phyloP scores from a whole-genome alignment of 345 rosid species.

The Geranium brycei region DNA sequence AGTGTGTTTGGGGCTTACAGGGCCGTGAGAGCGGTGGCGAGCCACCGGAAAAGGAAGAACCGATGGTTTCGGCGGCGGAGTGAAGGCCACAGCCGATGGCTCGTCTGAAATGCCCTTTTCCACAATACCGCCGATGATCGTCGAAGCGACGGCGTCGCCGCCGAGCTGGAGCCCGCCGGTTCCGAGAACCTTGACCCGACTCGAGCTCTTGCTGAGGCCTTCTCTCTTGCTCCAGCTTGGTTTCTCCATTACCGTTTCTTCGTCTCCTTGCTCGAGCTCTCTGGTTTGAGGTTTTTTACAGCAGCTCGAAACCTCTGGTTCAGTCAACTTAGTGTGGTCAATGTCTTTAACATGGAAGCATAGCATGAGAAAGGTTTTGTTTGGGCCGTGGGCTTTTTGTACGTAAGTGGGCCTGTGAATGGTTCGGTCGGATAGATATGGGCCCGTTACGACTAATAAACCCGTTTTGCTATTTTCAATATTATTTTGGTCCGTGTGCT shows the following conservation, averaged over 20 bases:
- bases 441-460: too few species aligned
- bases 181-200: conserved; percentile 9
- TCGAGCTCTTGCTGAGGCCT: neutral
- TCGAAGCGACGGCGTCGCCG: conserved; percentile 21
- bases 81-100: conserved; percentile 14
- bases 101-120: conserved; percentile 48
- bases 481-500: too few species aligned
- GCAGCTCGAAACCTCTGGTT: too few species aligned
- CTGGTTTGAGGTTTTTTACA: neutral
- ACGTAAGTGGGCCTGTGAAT: too few species aligned
- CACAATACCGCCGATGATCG: conserved; percentile 50
- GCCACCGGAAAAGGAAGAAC: conserved; percentile 75
- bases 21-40: conserved; percentile 88
- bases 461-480: too few species aligned
- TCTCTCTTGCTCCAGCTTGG: neutral
- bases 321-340: too few species aligned
- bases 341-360: too few species aligned
- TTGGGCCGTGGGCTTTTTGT: too few species aligned
- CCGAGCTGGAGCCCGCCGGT: conserved; percentile 14
- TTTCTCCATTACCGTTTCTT: neutral
- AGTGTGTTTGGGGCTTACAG: conserved; percentile 30
- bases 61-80: conserved; percentile 42
- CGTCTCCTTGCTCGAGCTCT: neutral
- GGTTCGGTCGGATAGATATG: too few species aligned
- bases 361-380: too few species aligned